Base-by-base conservation (phyloP, 2,329 filamentous ascomycete genomes). In the Rutstroemia sp. region DNA sequence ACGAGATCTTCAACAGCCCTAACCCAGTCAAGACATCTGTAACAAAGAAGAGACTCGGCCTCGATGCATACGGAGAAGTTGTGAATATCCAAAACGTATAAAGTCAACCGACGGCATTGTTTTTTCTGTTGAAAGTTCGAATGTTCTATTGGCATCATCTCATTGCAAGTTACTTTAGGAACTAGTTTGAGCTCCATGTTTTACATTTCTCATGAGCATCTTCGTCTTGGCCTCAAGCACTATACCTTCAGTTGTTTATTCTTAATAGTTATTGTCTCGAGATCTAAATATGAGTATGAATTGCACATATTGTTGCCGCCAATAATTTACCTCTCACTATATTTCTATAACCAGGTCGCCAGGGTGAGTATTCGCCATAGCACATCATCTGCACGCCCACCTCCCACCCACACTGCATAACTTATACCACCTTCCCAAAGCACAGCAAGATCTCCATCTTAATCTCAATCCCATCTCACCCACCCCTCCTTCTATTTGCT, bases 1-100 rank as follows among this genome's bases (percentile, higher is more conserved):
- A 79, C 54, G 74, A 74, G 47, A 79, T 81, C 59, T 77, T 77
- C 63, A 65, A 68, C 2, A 70, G 71, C 18, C 66, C 70, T 50
- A 74, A 72, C 58, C 75, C 74, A n/a, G 73, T 76, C 65, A 76
- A 76, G 65, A 70, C 71, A 9, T 77, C 75, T 18, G 66, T 72
- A 10, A 61, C 69, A 59, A 75, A 72, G 63, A 74, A 74, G 66
- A 69, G 68, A 46, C 58, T 77, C 16, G 70, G 66, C 2, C 62
- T 76, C 12, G 61, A 61, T 54, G 53, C 52, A 2, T 54, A 60
- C 49, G 58, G 56, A 27, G 58, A 62, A 12, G 53, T 62, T 39
- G 57, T 62, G 34, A 57, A 59, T 52, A 59, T 59, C 34, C 45
- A 56, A 39, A 45, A 58, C 16, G 42, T 47, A 19, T 57, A 42